Evolutionary conservation across 2,329 filamentous ascomycete genomes (phyloP).

Genomic region (Verticillium nubilum): DNA sequence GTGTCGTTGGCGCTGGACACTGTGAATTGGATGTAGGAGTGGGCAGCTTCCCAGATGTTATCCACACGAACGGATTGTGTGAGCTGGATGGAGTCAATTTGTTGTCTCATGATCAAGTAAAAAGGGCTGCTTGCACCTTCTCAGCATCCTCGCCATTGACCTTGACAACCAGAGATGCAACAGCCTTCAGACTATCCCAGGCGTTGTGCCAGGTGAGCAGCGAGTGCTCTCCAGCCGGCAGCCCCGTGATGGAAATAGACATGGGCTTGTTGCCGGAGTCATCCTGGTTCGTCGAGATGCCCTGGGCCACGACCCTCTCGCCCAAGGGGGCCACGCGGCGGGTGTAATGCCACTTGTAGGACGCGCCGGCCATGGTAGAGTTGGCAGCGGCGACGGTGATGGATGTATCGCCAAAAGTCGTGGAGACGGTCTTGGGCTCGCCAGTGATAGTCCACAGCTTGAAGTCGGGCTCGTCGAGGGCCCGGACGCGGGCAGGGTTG

Average conservation of each 20-base stretch:
- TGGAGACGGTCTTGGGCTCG: slow-evolving; percentile 2
- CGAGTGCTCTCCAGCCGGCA: slow-evolving; percentile 19
- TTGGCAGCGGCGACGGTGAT: slow-evolving; percentile 5
- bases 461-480: slow-evolving; percentile 9
- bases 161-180: slow-evolving; percentile 16
- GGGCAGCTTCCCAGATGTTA: slow-evolving; percentile 23
- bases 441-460: slow-evolving; percentile 11
- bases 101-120: background rate
- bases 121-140: background rate
- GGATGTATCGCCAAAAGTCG: background rate
- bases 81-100: slow-evolving; percentile 4
- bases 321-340: slow-evolving; percentile 19
- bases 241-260: slow-evolving; percentile 18
- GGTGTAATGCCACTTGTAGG: slow-evolving; percentile 19
- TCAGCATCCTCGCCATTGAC: slow-evolving; percentile 15
- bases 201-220: slow-evolving; percentile 23
- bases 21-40: slow-evolving; percentile 20
- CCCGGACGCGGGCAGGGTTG: slow-evolving; percentile 11
- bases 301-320: slow-evolving; percentile 20
- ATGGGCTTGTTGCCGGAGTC: slow-evolving; percentile 16
- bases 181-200: slow-evolving; percentile 18
- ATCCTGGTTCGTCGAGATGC: slow-evolving; percentile 16
- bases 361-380: slow-evolving; percentile 12
- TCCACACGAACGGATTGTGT: slow-evolving; percentile 20
- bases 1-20: slow-evolving; percentile 11